Evolutionary conservation across 768 basidiomycete genomes (phyloP).

Genomic region (Nevesoporus exiguus): DNA sequence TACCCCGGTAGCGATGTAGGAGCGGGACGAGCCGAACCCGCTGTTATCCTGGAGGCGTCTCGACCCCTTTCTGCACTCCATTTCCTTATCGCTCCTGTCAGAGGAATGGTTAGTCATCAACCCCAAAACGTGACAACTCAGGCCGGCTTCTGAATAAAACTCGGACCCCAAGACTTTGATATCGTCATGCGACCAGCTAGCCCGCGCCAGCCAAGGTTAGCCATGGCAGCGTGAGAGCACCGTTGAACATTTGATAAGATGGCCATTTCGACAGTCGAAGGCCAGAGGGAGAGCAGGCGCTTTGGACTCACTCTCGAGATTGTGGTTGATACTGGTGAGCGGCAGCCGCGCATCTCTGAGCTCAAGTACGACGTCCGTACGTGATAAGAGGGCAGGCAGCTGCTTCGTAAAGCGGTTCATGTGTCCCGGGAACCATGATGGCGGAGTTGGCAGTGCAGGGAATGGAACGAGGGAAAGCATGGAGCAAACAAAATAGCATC

Average conservation of each 20-base stretch:
- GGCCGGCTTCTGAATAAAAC: slow-evolving; percentile 10
- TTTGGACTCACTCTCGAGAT: slow-evolving; percentile 67
- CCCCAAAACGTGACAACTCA: slow-evolving; percentile 11
- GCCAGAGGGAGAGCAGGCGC: not conserved
- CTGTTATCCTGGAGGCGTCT: slow-evolving; percentile 40
- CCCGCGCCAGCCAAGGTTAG: slow-evolving; percentile 14
- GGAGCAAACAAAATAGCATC: slow-evolving; percentile 9
- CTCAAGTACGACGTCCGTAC: slow-evolving; percentile 91
- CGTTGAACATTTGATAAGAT: slow-evolving; percentile 20
- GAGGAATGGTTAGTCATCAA: slow-evolving; percentile 19
- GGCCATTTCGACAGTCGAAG: slow-evolving; percentile 1
- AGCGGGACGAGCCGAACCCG: slow-evolving; percentile 28
- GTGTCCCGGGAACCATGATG: slow-evolving; percentile 96
- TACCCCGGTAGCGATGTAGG: slow-evolving; percentile 16
- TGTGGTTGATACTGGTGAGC: slow-evolving; percentile 88
- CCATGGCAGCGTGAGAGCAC: slow-evolving; percentile 22
- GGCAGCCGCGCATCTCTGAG: slow-evolving; percentile 91
- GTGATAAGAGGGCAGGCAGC: slow-evolving; percentile 71
- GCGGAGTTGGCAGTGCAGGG: slow-evolving; percentile 61
- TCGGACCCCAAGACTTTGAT: slow-evolving; percentile 10
- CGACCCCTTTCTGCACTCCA: slow-evolving; percentile 70
- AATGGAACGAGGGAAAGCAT: slow-evolving; percentile 38
- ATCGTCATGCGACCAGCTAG: slow-evolving; percentile 10
- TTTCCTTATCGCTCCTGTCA: slow-evolving; percentile 57
- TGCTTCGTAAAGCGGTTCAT: slow-evolving; percentile 85